Evolutionary conservation across 257 asterid genomes (phyloP).

Genomic region (Solanum sitiens): DNA sequence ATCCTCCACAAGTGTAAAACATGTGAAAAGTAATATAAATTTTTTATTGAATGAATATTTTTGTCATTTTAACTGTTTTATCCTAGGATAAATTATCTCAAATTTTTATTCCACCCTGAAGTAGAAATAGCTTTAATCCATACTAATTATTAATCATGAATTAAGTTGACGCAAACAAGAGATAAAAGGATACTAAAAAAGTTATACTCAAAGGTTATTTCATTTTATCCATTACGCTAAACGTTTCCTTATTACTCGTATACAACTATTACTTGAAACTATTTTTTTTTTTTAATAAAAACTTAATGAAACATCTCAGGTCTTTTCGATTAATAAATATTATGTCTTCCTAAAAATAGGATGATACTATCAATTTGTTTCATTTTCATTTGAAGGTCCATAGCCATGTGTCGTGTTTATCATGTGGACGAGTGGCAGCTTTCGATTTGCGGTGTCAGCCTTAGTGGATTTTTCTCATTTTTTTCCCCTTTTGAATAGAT

Average conservation of each 20-base stretch:
- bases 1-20: not conserved
- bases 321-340: too few relatives aligned
- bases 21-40: not conserved
- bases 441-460: slow-evolving; percentile 15
- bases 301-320: not conserved
- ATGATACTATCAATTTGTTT: slow-evolving; percentile 9
- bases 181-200: not conserved
- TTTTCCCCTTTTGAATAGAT: not conserved
- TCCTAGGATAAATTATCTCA: not conserved
- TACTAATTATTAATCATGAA: not conserved
- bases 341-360: too few relatives aligned
- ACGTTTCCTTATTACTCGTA: not conserved
- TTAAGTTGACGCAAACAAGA: not conserved
- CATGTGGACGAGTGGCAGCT: slow-evolving; percentile 19
- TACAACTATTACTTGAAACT: not conserved
- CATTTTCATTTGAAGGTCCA: not conserved
- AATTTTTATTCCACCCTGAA: too few relatives aligned
- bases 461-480: not conserved
- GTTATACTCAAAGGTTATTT: not conserved
- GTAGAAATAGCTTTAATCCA: not conserved
- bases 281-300: too few relatives aligned
- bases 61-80: too few relatives aligned
- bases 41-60: too few relatives aligned
- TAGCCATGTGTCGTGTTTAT: slow-evolving; percentile 12
- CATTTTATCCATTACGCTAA: not conserved